Conservation (phyloP, 306 rosid genomes). For the Casuarina equisetifolia region DNA sequence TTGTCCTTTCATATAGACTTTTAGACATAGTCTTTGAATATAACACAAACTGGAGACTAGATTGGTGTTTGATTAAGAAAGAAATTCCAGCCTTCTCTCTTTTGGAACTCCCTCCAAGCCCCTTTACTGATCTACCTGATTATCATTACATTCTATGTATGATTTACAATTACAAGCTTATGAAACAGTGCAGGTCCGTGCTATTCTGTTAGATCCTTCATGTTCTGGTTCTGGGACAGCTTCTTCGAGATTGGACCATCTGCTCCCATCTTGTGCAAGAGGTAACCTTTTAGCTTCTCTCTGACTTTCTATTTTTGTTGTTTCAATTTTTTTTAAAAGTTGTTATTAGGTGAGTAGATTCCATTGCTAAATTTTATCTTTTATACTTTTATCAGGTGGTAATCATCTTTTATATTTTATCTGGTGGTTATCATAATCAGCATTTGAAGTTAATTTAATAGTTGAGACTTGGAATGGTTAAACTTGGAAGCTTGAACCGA, state of each 20-base stretch:
- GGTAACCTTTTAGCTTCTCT: slow-evolving; percentile 38
- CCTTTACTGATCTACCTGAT: slow-evolving; percentile 5
- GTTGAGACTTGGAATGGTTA: background rate
- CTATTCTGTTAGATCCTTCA: slow-evolving; percentile 91
- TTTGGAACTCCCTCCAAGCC: background rate
- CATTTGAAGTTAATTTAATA: background rate
- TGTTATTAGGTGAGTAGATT: background rate
- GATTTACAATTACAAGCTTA: slow-evolving; percentile 3
- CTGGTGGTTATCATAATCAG: background rate
- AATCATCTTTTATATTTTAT: background rate
- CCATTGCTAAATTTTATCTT: background rate
- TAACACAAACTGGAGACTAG: background rate
- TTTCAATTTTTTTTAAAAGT: background rate
- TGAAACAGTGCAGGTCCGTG: slow-evolving; percentile 51
- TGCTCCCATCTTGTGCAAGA: slow-evolving; percentile 76
- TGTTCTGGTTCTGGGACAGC: slow-evolving; percentile 94
- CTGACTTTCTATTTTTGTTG: background rate
- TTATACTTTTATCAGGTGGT: background rate
- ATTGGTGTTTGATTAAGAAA: background rate
- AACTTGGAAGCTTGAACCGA: background rate
- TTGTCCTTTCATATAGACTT: background rate
- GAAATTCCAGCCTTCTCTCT: background rate
- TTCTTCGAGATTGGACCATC: slow-evolving; percentile 74
- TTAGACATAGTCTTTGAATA: background rate
- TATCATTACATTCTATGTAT: background rate